These are phyloP conservation scores for Ogataea nitratoaversa DNA, from an alignment of 805 yeast species.

Conservation along the genomic window DNA sequence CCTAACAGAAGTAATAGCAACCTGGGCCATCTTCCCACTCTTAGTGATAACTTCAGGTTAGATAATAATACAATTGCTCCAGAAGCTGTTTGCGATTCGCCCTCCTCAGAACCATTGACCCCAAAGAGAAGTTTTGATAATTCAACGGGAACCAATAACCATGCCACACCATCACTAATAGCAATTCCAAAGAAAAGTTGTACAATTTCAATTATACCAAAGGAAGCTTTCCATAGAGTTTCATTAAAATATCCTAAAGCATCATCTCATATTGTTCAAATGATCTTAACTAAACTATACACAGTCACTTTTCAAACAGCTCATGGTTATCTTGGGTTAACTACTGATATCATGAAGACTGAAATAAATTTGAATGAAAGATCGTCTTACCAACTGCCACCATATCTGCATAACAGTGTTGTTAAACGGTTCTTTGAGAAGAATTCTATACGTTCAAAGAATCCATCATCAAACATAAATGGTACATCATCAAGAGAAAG, in stretches of 20 bases:
- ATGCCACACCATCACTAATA: slow-evolving; percentile 36
- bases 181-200: slow-evolving; percentile 74
- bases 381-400: slow-evolving; percentile 51
- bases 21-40: slow-evolving; percentile 7
- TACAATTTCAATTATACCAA: slow-evolving; percentile 90
- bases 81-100: slow-evolving; percentile 9
- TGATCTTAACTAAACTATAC: slow-evolving; percentile 80
- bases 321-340: slow-evolving; percentile 79
- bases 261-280: slow-evolving; percentile 90
- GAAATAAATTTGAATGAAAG: slow-evolving; percentile 61
- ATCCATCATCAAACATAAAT: background rate
- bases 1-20: background rate
- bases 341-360: slow-evolving; percentile 73
- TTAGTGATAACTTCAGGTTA: slow-evolving; percentile 13
- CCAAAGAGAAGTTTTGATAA: background rate
- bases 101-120: background rate
- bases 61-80: slow-evolving; percentile 9
- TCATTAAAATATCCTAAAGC: slow-evolving; percentile 78
- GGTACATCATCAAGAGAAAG: background rate
- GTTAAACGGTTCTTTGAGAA: slow-evolving; percentile 5
- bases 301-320: slow-evolving; percentile 91
- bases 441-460: background rate
- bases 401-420: slow-evolving; percentile 51
- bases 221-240: slow-evolving; percentile 70
- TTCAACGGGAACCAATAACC: no score